Base-by-base conservation (phyloP, 164 flowering plant genomes). In the Dillenia suffruticosa region DNA sequence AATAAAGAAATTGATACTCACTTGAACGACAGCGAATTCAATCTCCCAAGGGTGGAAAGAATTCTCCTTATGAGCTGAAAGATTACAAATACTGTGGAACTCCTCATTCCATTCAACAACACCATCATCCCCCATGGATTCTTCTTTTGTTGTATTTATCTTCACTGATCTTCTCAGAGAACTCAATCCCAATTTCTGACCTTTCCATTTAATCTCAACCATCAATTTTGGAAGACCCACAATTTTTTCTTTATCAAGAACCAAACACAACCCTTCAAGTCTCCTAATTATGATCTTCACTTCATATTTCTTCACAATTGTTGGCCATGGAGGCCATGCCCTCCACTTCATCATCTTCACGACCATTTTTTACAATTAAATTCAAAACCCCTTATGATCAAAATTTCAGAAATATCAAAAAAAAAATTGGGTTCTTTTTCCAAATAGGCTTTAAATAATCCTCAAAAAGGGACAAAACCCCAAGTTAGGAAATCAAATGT, bases 1-100 rank as follows among this genome's bases (percentile, higher is more conserved):
- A 32, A 26, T 26, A 26, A 32, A 32, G 7, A 32, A 32, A 32
- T 32, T 32, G 2, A 56, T 40, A 80, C 96, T 84, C 71, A 92
- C 97, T 76, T 87, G 78, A 63, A 88, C 72, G 48, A 92, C 78
- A 10, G 84, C 70, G 65, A 88, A 87, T 3, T 68, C 74, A 66
- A 95, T 82, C 81, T 89, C 99, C 97, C 73, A 73, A 2, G 72
- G 73, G 59, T 54, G 59, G 52, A 65, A 69, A 3, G 15, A 12
- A 12, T 44, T 61, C 14, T 64, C 69, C 17, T 61, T 68, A 57
- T 46, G 44, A 48, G 24, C 62, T 2, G 50, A 63, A 11, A 73
- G 51, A 16, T 15, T 58, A 52, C 67, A 65, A 13, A 73, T 15
- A 46, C 48, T 19, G 8, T 10, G 65, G 54, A 69, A 73, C 44